Conservation (phyloP, 169 alveolate genomes). For the Cryptosporidium ubiquitum region DNA sequence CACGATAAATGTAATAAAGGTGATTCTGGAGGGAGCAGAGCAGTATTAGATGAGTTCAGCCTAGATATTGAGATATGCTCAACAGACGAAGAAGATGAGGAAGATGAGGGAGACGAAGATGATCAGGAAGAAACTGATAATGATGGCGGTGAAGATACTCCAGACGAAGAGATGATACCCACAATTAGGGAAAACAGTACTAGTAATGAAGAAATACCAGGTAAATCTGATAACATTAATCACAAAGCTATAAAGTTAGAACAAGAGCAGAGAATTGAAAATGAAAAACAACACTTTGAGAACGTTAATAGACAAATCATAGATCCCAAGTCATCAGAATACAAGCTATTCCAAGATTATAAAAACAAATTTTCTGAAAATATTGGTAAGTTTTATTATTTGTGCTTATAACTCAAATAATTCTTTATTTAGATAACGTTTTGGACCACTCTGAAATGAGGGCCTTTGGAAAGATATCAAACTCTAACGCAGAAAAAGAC, state of each 20-base stretch:
- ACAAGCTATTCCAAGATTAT: conserved; percentile 19
- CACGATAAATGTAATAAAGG: conserved; percentile 8
- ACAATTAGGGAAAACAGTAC: not conserved
- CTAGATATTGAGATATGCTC: conserved; percentile 54
- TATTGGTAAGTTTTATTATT: conserved; percentile 30
- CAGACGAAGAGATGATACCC: not conserved
- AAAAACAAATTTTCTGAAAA: conserved; percentile 14
- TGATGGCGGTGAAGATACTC: not conserved
- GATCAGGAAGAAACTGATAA: conserved; percentile 6
- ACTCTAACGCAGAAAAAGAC: conserved; percentile 13
- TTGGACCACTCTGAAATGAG: conserved; percentile 68
- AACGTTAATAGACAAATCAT: not conserved
- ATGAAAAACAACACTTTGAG: conserved; percentile 17
- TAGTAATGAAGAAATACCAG: not conserved
- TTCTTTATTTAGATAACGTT: conserved; percentile 32
- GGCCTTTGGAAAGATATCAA: conserved; percentile 32
- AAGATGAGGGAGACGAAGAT: conserved; percentile 18
- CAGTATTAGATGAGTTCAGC: conserved; percentile 24
- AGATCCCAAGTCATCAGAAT: conserved; percentile 34
- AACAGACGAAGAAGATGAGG: conserved; percentile 28
- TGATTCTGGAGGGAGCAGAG: not conserved
- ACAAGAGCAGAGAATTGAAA: not conserved
- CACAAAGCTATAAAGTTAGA: not conserved
- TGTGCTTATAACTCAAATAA: not conserved
- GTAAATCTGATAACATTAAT: not conserved